phyloP scores from a whole-genome alignment of 164 flowering plant genomes.

The Chloranthus sessilifolius region DNA sequence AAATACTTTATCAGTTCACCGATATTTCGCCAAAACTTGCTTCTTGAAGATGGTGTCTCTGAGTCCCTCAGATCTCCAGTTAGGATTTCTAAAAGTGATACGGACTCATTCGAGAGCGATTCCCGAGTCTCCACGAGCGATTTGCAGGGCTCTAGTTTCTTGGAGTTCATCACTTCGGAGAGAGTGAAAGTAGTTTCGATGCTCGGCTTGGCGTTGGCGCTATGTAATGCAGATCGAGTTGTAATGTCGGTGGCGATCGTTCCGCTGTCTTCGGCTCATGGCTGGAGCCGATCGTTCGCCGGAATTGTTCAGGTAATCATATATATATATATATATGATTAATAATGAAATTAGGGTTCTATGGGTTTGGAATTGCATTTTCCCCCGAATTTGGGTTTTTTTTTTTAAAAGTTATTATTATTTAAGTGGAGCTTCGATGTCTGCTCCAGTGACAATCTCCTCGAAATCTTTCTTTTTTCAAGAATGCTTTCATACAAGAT shows the following conservation, averaged over 20 bases:
- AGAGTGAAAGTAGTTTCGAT: slow-evolving; percentile 87
- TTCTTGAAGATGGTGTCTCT: neutral
- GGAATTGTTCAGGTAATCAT: slow-evolving; percentile 94
- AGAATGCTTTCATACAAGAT: no score
- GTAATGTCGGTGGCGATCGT: slow-evolving; percentile 97
- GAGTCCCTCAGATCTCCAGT: neutral
- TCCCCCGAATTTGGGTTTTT: no score
- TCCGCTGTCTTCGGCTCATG: slow-evolving; percentile 64
- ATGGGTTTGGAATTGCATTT: neutral
- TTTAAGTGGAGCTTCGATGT: no score
- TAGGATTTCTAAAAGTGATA: slow-evolving; percentile 33
- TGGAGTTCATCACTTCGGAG: slow-evolving; percentile 93
- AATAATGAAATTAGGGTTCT: neutral
- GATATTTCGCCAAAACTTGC: neutral
- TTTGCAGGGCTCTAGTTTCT: slow-evolving; percentile 34
- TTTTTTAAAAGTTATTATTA: no score
- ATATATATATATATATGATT: neutral
- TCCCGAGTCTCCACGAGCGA: slow-evolving; percentile 11
- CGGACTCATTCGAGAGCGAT: slow-evolving; percentile 14
- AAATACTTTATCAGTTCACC: slow-evolving; percentile 1
- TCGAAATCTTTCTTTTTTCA: no score
- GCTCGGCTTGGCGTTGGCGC: slow-evolving; percentile 76
- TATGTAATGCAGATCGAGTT: slow-evolving; percentile 92
- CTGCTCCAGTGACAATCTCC: no score
- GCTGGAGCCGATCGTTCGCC: slow-evolving; percentile 83